phyloP scores from a whole-genome alignment of 2,329 filamentous ascomycete species.

The Diplodia seriata region DNA sequence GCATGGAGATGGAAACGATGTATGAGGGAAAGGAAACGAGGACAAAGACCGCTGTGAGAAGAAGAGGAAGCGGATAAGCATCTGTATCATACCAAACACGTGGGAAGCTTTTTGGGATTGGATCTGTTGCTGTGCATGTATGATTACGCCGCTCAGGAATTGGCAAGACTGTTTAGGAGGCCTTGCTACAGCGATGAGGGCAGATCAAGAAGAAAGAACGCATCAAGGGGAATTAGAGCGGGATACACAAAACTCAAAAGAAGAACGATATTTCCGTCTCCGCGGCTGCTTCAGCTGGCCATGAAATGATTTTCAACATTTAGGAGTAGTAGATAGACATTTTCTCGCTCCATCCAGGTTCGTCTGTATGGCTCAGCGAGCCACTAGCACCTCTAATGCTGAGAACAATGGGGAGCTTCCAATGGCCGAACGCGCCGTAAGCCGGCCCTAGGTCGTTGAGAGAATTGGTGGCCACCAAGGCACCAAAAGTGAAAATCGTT shows the following conservation, averaged over 20 bases:
- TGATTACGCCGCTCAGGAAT: conserved; percentile 2
- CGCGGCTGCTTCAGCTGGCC: background rate
- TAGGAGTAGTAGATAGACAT: background rate
- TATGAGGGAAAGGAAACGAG: conserved; percentile 22
- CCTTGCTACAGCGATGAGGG: background rate
- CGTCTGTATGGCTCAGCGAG: background rate
- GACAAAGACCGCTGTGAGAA: conserved; percentile 3
- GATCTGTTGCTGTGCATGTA: background rate
- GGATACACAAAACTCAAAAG: background rate
- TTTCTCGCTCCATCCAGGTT: background rate
- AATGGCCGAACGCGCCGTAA: background rate
- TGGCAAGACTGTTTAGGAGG: background rate
- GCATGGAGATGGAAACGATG: conserved; percentile 1
- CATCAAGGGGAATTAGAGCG: background rate
- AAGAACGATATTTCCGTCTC: background rate
- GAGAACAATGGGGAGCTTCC: too few species aligned
- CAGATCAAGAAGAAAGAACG: background rate
- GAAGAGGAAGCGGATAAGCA: conserved; percentile 2
- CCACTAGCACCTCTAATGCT: background rate
- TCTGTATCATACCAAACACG: conserved; percentile 26
- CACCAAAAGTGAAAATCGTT: background rate
- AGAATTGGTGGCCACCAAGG: background rate
- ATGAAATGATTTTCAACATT: background rate
- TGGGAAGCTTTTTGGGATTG: conserved; percentile 7
- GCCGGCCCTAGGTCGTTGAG: background rate